Evolutionary conservation across 495 filamentous ascomycete genomes (phyloP), one percentile per base, ranked within the genome.

Genomic region (Aspergillus avenaceus): DNA sequence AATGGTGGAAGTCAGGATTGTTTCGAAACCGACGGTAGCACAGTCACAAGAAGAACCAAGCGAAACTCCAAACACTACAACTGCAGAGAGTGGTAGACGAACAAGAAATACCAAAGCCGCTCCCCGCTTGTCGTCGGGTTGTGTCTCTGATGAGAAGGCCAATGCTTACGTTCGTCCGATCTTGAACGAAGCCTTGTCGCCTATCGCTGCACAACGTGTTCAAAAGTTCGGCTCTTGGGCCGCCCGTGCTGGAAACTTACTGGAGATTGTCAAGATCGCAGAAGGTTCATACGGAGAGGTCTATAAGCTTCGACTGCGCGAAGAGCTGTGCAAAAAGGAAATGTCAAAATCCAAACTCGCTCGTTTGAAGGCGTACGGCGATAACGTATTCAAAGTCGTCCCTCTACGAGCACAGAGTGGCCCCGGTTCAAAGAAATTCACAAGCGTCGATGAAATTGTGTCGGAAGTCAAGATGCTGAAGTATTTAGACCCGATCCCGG

Each of bases 381-480:
- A 73, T 43, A 67, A 66, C 2, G 71, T 80, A 9, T 77, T 76
- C 58, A 80, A 79, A 50, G 58, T 79, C 5, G 73, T 80, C 5
- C 76, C 76, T 9, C 50, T 80, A 27, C 65, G 69, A 11, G 71
- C 75, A 6, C 54, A 63, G 49, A 66, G 63, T 14, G 76, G 74
- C 1, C 64, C 54, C 0, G 75, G 76, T 2, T 78, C 73, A 13
- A 72, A 69, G 32, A 71, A 70, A 16, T 73, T 72, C 56, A 80
- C 75, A 5, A 65, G 60, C 6, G 71, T 84, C 13, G 66, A 73
- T 0, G 74, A 80, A 45, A 80, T 88, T 26, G 73, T 74, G 8
- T 70, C 80, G 0, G 91, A 96, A 62, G 73, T 92, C 18, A 76
- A 76, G 47, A 85, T 93, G 47, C 83, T 91, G 16, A 84, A 89